Base-by-base conservation (phyloP, 345 rosid genomes). In the Gossypium herbaceum region DNA sequence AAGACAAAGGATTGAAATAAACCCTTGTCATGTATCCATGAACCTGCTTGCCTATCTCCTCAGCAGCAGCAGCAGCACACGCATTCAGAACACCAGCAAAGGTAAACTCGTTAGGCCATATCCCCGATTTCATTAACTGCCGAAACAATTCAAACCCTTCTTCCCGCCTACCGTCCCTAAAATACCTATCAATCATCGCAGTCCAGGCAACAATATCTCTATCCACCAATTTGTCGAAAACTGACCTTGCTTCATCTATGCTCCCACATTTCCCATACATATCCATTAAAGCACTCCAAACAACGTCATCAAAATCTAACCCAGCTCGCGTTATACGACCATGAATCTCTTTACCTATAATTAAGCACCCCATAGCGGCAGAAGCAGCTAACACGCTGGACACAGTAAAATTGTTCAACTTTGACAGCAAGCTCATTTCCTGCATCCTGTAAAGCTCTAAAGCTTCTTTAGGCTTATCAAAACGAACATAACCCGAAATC, bases 181-280 rank as follows among this genome's bases (percentile, higher is more conserved):
- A 91, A 82, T 87, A 94, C 50, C 88, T 82, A 79, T 88, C 93
- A 15, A 89, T 92, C 97, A 92, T 92, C 3, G 89, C 85, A 13
- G 98, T 90, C 97, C 98, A 94, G 3, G 97, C 62, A 70, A 94
- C 91, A 65, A 90, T 82, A 83, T 94, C 98, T 86, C 83, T 92
- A 17, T 84, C 76, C 15, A 68, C 34, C 75, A 92, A 89, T 81
- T 63, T 88, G 75, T 94, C 87, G 68, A 92, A 94, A 48, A 90
- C 88, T 72, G 52, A 74, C 81, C 92, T 84, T 8, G 97, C 97
- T 82, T 89, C 93, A 51, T 84, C 83, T 47, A 92, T 57, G 82
- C 86, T 89, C 3, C 98, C 97, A 74, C 97, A 94, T 87, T 92
- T 92, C 0, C 94, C 97, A 75, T 92, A 92, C 93, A 90, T 85